These are phyloP conservation scores for Thelonectria discophora DNA, from an alignment of 2,329 filamentous ascomycete genomes.

Conservation along the genomic window DNA sequence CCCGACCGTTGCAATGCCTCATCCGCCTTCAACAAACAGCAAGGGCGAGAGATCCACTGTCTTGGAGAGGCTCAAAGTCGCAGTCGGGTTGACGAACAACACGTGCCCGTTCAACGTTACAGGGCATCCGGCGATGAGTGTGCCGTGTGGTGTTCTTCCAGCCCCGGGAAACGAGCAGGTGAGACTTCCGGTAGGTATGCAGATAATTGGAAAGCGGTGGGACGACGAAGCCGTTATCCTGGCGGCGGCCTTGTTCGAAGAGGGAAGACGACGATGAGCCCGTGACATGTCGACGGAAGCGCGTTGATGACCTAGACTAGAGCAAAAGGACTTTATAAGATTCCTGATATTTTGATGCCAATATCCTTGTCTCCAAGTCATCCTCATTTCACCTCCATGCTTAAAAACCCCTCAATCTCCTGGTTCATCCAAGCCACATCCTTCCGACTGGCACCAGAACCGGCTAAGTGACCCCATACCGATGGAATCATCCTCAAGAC, in stretches of 20 bases:
- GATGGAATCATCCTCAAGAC: slow-evolving; percentile 46
- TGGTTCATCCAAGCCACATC: slow-evolving; percentile 47
- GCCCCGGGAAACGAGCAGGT: slow-evolving; percentile 24
- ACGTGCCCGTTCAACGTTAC: slow-evolving; percentile 60
- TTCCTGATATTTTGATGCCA: too few species aligned
- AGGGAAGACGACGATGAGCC: slow-evolving; percentile 20
- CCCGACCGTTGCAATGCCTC: slow-evolving; percentile 54
- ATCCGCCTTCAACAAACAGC: slow-evolving; percentile 41
- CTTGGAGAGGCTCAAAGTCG: slow-evolving; percentile 53
- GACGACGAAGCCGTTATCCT: slow-evolving; percentile 36
- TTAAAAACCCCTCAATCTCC: slow-evolving; percentile 42
- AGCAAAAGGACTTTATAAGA: too few species aligned
- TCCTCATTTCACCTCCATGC: background rate
- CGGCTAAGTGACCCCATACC: slow-evolving; percentile 50
- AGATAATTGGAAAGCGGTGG: slow-evolving; percentile 43
- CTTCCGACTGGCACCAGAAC: slow-evolving; percentile 41
- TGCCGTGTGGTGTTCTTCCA: slow-evolving; percentile 49
- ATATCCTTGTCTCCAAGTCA: too few species aligned
- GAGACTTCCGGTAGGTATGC: slow-evolving; percentile 44
- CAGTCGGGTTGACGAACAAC: slow-evolving; percentile 56
- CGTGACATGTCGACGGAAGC: background rate
- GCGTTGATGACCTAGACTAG: too few species aligned
- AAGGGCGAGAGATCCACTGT: slow-evolving; percentile 26
- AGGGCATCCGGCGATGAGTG: slow-evolving; percentile 58
- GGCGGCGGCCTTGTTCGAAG: slow-evolving; percentile 41